These are phyloP conservation scores for Nicotiana obtusifolia DNA, from an alignment of 257 asterid genomes.

Conservation along the genomic window DNA sequence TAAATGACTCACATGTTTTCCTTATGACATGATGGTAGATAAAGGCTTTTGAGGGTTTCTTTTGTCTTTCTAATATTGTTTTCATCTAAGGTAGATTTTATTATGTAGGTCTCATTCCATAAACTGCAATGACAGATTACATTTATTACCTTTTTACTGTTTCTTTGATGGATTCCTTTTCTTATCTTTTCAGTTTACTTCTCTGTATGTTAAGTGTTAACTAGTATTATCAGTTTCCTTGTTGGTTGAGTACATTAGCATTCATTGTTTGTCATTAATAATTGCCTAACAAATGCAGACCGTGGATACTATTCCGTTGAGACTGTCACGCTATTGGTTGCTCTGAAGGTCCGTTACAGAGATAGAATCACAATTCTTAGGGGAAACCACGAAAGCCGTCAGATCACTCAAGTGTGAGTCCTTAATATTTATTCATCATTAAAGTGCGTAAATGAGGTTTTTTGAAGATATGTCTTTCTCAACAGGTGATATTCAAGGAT, in stretches of 20 bases:
- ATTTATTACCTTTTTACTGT: constrained; percentile 1
- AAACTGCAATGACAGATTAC: not conserved
- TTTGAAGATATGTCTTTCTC: not conserved
- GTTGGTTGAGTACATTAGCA: not conserved
- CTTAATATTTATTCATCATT: constrained; percentile 13
- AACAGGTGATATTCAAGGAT: not conserved
- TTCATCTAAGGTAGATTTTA: not conserved
- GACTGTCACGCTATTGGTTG: constrained; percentile 92
- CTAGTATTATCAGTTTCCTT: not conserved
- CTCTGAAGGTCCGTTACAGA: constrained; percentile 91
- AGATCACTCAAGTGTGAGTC: constrained; percentile 95
- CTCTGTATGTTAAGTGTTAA: not conserved
- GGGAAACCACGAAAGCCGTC: constrained; percentile 98
- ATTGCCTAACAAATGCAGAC: constrained; percentile 51
- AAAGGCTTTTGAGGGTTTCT: not conserved
- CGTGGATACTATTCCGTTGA: constrained; percentile 99
- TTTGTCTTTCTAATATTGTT: not conserved
- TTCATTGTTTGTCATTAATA: constrained; percentile 10
- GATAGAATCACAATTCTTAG: constrained; percentile 93
- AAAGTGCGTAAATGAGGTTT: not conserved
- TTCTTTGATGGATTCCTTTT: not conserved
- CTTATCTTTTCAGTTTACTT: not conserved
- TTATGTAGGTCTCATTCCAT: not conserved
- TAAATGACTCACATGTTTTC: not conserved
- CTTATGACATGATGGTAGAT: not conserved